Evolutionary conservation across 306 rosid species (phyloP).

Genomic region (Quercus variabilis): DNA sequence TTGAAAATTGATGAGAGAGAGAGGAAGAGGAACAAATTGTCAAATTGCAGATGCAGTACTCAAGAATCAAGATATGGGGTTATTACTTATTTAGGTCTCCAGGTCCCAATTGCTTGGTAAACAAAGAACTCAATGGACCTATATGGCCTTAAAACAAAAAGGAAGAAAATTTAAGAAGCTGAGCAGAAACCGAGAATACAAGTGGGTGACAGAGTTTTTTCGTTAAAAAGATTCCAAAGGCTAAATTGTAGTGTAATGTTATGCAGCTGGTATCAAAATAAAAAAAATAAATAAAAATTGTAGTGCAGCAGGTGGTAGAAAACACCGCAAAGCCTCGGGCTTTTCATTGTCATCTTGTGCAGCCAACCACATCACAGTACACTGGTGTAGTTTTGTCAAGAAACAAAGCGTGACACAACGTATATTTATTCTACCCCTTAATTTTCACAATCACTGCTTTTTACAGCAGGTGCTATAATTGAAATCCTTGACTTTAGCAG

Average conservation of each 20-base stretch:
- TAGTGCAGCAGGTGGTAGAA: not conserved
- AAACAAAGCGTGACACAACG: not conserved
- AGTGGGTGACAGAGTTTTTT: not conserved
- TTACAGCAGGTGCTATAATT: no score
- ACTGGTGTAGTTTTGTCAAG: not conserved
- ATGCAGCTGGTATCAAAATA: no score
- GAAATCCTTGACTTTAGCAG: no score
- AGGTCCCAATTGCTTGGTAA: not conserved
- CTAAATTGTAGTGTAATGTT: not conserved
- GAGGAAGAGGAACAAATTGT: no score
- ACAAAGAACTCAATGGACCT: not conserved
- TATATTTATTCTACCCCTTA: no score
- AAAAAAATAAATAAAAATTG: not conserved
- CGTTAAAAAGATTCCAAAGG: not conserved
- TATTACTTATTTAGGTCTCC: no score
- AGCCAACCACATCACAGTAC: not conserved
- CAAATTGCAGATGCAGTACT: no score
- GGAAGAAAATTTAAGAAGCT: not conserved
- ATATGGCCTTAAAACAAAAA: not conserved
- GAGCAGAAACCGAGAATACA: not conserved
- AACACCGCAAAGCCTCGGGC: not conserved
- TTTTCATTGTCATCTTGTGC: not conserved
- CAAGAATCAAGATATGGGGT: no score
- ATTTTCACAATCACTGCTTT: no score
- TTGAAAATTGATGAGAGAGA: no score